Conservation (phyloP, 768 basidiomycete genomes). For the Pisolithus orientalis region DNA sequence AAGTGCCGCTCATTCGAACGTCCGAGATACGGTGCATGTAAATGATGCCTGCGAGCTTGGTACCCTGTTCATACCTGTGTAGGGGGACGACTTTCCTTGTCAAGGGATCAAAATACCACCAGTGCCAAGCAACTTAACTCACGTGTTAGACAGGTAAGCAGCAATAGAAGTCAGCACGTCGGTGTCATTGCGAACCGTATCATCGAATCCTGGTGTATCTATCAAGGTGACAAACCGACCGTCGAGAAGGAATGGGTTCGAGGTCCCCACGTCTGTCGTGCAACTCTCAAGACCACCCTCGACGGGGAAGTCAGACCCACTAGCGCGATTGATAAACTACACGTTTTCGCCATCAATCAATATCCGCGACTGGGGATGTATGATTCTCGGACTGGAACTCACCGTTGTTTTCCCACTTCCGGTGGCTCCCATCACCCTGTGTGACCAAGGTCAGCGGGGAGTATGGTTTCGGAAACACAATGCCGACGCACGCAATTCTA, state of each 20-base stretch:
- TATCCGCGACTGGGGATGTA: neutral
- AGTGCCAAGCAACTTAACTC: slow-evolving; percentile 1
- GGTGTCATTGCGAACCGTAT: slow-evolving; percentile 42
- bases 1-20: slow-evolving; percentile 43
- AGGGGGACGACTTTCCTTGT: neutral
- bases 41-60: slow-evolving; percentile 45
- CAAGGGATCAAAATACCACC: neutral
- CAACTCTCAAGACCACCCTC: slow-evolving; percentile 45
- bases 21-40: slow-evolving; percentile 53
- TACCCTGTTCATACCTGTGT: slow-evolving; percentile 6
- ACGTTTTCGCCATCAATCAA: slow-evolving; percentile 2
- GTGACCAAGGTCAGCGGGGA: neutral
- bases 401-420: slow-evolving; percentile 34
- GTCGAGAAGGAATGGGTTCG: slow-evolving; percentile 40
- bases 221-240: slow-evolving; percentile 42
- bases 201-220: slow-evolving; percentile 61
- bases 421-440: slow-evolving; percentile 31
- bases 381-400: neutral
- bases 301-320: slow-evolving; percentile 41
- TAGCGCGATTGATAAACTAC: slow-evolving; percentile 51
- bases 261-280: slow-evolving; percentile 39
- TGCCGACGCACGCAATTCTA: slow-evolving; percentile 25
- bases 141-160: slow-evolving; percentile 30
- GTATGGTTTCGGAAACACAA: neutral
- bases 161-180: slow-evolving; percentile 48